phyloP scores from a whole-genome alignment of 169 alveolate genomes.

The Theileria orientalis region DNA sequence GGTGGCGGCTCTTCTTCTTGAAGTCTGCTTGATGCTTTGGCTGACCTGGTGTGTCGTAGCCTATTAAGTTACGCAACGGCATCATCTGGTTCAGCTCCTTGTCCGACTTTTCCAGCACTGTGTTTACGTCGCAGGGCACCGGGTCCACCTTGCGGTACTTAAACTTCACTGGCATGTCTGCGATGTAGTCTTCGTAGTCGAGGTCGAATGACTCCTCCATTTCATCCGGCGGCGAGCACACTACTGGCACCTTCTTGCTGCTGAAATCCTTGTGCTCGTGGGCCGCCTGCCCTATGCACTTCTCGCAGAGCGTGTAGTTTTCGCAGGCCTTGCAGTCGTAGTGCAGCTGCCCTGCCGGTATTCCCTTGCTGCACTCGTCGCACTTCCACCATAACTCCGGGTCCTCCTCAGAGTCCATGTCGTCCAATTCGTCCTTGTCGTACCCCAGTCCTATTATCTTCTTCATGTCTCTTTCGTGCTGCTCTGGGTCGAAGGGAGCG shows the following conservation, averaged over 20 bases:
- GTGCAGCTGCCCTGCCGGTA: slow-evolving; percentile 61
- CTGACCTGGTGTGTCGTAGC: slow-evolving; percentile 38
- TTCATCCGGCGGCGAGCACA: slow-evolving; percentile 47
- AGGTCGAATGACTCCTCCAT: slow-evolving; percentile 24
- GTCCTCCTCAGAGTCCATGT: slow-evolving; percentile 18
- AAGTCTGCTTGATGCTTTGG: slow-evolving; percentile 6
- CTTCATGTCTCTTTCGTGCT: slow-evolving; percentile 54
- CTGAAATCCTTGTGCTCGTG: slow-evolving; percentile 68
- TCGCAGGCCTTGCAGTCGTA: slow-evolving; percentile 72
- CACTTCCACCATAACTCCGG: slow-evolving; percentile 76
- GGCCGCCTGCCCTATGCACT: slow-evolving; percentile 53
- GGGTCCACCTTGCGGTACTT: slow-evolving; percentile 74
- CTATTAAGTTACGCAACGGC: slow-evolving; percentile 56
- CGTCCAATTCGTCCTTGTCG: slow-evolving; percentile 7
- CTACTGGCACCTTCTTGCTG: slow-evolving; percentile 62
- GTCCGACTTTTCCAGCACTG: slow-evolving; percentile 66
- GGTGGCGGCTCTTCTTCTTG: background rate
- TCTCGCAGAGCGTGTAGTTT: slow-evolving; percentile 70
- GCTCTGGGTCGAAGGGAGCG: slow-evolving; percentile 62
- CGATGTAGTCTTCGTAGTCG: slow-evolving; percentile 74
- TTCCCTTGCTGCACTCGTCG: slow-evolving; percentile 69
- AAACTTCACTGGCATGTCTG: slow-evolving; percentile 74
- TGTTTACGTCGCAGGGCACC: slow-evolving; percentile 49
- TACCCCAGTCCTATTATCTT: slow-evolving; percentile 32
- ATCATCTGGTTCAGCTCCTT: slow-evolving; percentile 62